Evolutionary conservation across 2,329 filamentous ascomycete species (phyloP).

Genomic region (Monilinia polystroma): DNA sequence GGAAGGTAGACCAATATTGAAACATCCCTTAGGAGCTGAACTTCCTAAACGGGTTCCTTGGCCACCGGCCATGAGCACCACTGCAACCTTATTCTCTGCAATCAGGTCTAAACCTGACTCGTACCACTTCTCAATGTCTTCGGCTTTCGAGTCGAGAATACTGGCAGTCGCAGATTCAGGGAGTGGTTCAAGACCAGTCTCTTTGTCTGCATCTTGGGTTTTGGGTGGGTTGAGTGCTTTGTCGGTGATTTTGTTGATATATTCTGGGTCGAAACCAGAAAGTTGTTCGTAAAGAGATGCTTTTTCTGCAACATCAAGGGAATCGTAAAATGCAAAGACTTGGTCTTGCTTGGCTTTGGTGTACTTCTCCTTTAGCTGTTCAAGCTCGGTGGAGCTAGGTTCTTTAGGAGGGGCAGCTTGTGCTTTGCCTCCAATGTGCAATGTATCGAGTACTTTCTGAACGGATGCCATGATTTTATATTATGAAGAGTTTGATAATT

Average conservation of each 20-base stretch:
- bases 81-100: constrained; percentile 68
- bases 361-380: constrained; percentile 67
- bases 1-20: constrained; percentile 90
- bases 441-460: constrained; percentile 49
- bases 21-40: constrained; percentile 96
- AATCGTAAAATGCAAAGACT: constrained; percentile 85
- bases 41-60: constrained; percentile 94
- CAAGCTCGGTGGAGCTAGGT: constrained; percentile 44
- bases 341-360: constrained; percentile 73
- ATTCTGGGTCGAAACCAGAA: constrained; percentile 73
- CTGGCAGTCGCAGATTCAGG: constrained; percentile 84
- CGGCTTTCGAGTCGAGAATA: constrained; percentile 80
- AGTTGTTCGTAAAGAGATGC: constrained; percentile 79
- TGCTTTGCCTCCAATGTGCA: constrained; percentile 42
- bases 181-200: constrained; percentile 70
- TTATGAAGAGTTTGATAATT: not conserved
- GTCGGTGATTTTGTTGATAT: constrained; percentile 85
- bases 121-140: constrained; percentile 83
- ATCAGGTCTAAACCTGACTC: constrained; percentile 64
- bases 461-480: constrained; percentile 40
- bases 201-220: constrained; percentile 43
- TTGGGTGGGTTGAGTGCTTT: constrained; percentile 77
- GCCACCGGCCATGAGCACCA: constrained; percentile 95
- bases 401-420: constrained; percentile 36
- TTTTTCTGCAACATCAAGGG: constrained; percentile 71